Percentiles rank a stretch among this genome's conserved stretches.
phyloP scores from a whole-genome alignment of 148 eudicot genomes.

The Chenopodium album region DNA sequence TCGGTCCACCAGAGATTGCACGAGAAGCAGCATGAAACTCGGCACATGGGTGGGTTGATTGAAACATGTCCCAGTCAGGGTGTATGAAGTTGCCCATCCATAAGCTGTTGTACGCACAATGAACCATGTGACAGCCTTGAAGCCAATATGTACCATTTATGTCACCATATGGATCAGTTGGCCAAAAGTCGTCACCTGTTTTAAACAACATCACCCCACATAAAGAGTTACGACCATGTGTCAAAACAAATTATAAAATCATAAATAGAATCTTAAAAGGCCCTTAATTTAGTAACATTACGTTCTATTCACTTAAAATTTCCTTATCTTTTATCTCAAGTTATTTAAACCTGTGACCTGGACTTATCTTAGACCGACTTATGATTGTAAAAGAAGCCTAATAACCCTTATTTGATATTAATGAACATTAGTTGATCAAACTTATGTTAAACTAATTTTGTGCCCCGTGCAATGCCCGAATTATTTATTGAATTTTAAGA shows the following conservation, averaged over 20 bases:
- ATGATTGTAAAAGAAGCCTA: too few species aligned
- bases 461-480: too few species aligned
- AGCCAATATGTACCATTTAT: constrained; percentile 93
- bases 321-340: neutral
- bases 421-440: too few species aligned
- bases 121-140: constrained; percentile 99
- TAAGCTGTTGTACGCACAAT: constrained; percentile 90
- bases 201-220: neutral
- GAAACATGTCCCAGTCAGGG: constrained; percentile 99
- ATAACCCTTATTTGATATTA: too few species aligned
- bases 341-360: too few species aligned
- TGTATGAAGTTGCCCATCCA: constrained; percentile 99
- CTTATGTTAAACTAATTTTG: too few species aligned
- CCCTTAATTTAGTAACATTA: too few species aligned
- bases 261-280: too few species aligned
- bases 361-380: too few species aligned
- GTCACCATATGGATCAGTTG: constrained; percentile 87
- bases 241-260: neutral
- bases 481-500: too few species aligned
- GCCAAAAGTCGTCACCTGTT: constrained; percentile 95
- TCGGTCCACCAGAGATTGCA: constrained; percentile 88
- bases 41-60: constrained; percentile 91
- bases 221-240: neutral
- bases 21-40: constrained; percentile 96
- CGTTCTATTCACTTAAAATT: too few species aligned